Evolutionary conservation across 768 basidiomycete species (phyloP).

Genomic region (Butyriboletus loyo): DNA sequence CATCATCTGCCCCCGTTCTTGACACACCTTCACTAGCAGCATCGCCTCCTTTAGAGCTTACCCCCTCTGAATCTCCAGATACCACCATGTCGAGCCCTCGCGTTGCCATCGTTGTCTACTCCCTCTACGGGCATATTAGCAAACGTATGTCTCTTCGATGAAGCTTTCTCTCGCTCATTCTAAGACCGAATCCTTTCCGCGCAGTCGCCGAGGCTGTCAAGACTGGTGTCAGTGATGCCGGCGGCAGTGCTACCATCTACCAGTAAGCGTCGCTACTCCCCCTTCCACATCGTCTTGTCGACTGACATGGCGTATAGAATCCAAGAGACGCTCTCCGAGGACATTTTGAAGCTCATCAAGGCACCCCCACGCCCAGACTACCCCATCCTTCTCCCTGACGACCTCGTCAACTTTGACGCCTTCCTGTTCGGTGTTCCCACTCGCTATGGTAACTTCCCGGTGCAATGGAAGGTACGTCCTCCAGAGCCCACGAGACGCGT

Average conservation of each 20-base stretch:
- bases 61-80: not conserved
- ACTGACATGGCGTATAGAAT: slow-evolving; percentile 43
- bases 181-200: not conserved
- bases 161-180: not conserved
- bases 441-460: slow-evolving; percentile 49
- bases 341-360: slow-evolving; percentile 65
- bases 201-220: slow-evolving; percentile 37
- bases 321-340: slow-evolving; percentile 75
- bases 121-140: slow-evolving; percentile 49
- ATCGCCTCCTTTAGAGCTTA: not conserved
- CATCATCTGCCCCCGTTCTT: slow-evolving; percentile 3
- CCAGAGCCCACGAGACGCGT: not conserved
- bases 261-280: slow-evolving; percentile 35
- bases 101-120: slow-evolving; percentile 48
- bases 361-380: slow-evolving; percentile 72
- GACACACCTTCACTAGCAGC: not conserved
- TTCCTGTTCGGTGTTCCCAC: slow-evolving; percentile 45
- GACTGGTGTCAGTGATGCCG: slow-evolving; percentile 39
- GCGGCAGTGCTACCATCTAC: slow-evolving; percentile 44
- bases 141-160: slow-evolving; percentile 34
- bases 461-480: slow-evolving; percentile 54
- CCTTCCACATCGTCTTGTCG: not conserved
- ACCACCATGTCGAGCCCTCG: slow-evolving; percentile 28
- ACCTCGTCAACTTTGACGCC: slow-evolving; percentile 36
- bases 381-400: slow-evolving; percentile 29